phyloP scores from a whole-genome alignment of 176 grass and related monocot genomes.

The Oryza officinalis region DNA sequence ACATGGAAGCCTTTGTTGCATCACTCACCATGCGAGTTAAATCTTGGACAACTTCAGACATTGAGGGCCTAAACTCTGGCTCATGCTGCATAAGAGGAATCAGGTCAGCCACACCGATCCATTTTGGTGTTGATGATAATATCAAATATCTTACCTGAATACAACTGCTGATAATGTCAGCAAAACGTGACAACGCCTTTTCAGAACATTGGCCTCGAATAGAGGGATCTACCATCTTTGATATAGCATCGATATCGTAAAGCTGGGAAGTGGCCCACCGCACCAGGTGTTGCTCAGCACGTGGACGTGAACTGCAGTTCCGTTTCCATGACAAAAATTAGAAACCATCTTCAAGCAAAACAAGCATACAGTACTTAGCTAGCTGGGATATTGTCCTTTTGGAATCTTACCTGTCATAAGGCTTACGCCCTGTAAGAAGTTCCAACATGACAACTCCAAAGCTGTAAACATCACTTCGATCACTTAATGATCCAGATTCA shows the following conservation, averaged over 20 bases:
- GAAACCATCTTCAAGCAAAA: conserved; percentile 31
- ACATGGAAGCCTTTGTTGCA: conserved; percentile 55
- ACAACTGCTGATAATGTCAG: conserved; percentile 85
- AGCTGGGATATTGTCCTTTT: neutral
- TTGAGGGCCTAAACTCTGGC: conserved; percentile 86
- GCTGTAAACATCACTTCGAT: conserved; percentile 91
- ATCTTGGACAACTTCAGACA: conserved; percentile 93
- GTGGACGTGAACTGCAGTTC: conserved; percentile 72
- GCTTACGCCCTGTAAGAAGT: conserved; percentile 91
- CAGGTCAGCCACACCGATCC: neutral
- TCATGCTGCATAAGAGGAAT: conserved; percentile 45
- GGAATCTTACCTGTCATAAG: conserved; percentile 74
- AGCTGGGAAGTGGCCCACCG: conserved; percentile 88
- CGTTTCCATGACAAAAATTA: conserved; percentile 17
- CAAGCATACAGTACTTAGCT: neutral
- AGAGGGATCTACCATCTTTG: conserved; percentile 85
- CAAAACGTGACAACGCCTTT: conserved; percentile 76
- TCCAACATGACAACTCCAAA: conserved; percentile 97
- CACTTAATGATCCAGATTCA: conserved; percentile 72
- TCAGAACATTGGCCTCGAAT: conserved; percentile 79
- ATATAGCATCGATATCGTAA: conserved; percentile 79
- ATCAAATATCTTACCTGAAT: conserved; percentile 67
- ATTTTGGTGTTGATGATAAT: neutral
- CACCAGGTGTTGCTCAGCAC: conserved; percentile 85
- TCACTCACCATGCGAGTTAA: conserved; percentile 66